Percentiles rank a stretch among this genome's conserved stretches.
phyloP scores from a whole-genome alignment of 257 asterid genomes.

The Solanum pennellii region DNA sequence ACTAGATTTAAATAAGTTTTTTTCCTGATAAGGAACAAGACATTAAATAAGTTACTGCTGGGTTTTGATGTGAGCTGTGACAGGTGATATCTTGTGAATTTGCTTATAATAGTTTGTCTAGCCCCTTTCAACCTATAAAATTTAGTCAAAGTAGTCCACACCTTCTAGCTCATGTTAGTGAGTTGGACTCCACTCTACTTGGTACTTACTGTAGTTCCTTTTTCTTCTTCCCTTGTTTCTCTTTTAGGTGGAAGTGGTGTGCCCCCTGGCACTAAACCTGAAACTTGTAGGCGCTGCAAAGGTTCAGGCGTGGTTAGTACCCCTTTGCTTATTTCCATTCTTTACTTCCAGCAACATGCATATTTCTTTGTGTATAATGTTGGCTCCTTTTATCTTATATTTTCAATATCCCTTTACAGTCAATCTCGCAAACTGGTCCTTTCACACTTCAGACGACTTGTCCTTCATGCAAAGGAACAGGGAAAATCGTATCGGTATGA shows the following conservation, averaged over 20 bases:
- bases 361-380: not conserved
- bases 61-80: not conserved
- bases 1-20: not conserved
- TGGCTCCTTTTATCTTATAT: not conserved
- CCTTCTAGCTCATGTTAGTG: not conserved
- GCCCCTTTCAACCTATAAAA: not conserved
- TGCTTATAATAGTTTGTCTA: not conserved
- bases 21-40: not conserved
- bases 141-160: not conserved
- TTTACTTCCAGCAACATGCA: not conserved
- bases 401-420: slow-evolving; percentile 17
- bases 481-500: slow-evolving; percentile 77
- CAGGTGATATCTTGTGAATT: not conserved
- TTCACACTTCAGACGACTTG: slow-evolving; percentile 51
- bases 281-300: slow-evolving; percentile 81
- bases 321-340: slow-evolving; percentile 4
- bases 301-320: slow-evolving; percentile 81
- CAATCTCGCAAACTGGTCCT: slow-evolving; percentile 40
- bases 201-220: not conserved
- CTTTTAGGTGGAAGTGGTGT: slow-evolving; percentile 87
- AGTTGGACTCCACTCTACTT: not conserved
- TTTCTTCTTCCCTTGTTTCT: slow-evolving; percentile 1
- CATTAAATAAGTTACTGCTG: not conserved
- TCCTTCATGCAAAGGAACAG: slow-evolving; percentile 63
- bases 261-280: slow-evolving; percentile 95